These are phyloP conservation scores for Heterobasidion annosum DNA, from an alignment of 1,284 basidiomycete species.

Conservation along the genomic window DNA sequence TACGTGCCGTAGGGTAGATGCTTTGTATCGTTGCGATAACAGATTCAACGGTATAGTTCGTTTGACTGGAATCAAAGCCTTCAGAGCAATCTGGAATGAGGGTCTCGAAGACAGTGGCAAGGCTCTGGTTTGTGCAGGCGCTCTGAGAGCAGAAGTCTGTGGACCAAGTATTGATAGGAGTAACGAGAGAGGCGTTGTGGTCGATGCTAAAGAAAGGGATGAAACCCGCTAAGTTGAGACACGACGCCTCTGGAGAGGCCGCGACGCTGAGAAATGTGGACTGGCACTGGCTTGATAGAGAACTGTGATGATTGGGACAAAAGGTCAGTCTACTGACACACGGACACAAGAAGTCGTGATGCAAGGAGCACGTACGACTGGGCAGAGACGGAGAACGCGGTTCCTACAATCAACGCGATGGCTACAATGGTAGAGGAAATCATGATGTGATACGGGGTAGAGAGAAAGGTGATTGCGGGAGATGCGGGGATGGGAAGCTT, in stretches of 20 bases:
- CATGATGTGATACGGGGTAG: slow-evolving; percentile 11
- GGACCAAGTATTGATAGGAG: slow-evolving; percentile 48
- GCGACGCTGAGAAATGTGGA: no score
- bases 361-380: slow-evolving; percentile 28
- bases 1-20: slow-evolving; percentile 40
- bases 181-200: slow-evolving; percentile 36
- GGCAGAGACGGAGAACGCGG: slow-evolving; percentile 32
- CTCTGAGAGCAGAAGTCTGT: slow-evolving; percentile 40
- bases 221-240: slow-evolving; percentile 19
- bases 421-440: slow-evolving; percentile 13
- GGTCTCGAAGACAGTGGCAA: slow-evolving; percentile 36
- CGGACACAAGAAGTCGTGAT: slow-evolving; percentile 22
- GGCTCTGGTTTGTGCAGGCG: slow-evolving; percentile 48
- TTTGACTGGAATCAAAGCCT: slow-evolving; percentile 29
- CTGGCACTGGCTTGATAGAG: no score
- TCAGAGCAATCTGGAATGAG: slow-evolving; percentile 41
- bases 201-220: slow-evolving; percentile 28
- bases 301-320: no score
- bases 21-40: slow-evolving; percentile 30
- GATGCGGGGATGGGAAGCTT: slow-evolving; percentile 1
- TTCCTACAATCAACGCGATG: slow-evolving; percentile 24
- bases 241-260: no score
- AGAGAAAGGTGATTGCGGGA: neutral
- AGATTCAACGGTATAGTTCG: slow-evolving; percentile 20
- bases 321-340: no score